These are phyloP conservation scores for Leptodontidium sp. DNA, from an alignment of 2,329 filamentous ascomycete genomes.

Conservation along the genomic window DNA sequence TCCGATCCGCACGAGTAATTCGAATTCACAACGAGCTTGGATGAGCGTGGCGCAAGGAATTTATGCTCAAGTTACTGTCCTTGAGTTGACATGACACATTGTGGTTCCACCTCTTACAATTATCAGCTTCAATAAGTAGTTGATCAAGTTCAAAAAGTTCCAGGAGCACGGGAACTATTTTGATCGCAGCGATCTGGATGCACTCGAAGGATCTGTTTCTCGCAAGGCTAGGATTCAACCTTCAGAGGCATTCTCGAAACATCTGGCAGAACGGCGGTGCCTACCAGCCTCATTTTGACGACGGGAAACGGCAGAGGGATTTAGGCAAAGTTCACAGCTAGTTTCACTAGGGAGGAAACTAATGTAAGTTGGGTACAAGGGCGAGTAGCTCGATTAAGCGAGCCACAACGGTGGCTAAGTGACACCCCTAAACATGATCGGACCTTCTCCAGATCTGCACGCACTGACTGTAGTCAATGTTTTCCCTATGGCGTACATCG, in stretches of 20 bases:
- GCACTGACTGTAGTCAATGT: background rate
- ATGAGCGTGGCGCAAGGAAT: too few species aligned
- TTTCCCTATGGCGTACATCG: background rate
- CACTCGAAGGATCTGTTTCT: background rate
- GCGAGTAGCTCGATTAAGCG: background rate
- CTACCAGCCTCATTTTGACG: background rate
- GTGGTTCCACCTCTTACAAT: too few species aligned
- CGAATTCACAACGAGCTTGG: background rate
- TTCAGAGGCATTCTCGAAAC: background rate
- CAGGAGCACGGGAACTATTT: background rate
- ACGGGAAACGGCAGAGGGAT: constrained; percentile 2
- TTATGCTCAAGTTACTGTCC: background rate
- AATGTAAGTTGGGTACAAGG: background rate
- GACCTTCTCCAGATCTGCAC: constrained; percentile 13
- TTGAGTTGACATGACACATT: too few species aligned
- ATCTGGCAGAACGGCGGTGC: background rate
- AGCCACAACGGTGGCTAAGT: background rate
- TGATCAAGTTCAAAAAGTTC: background rate
- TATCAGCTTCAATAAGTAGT: background rate
- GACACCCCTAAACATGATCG: constrained; percentile 11
- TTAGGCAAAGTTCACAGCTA: constrained; percentile 2
- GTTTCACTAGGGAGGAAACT: background rate
- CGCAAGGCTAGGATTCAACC: background rate
- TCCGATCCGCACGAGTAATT: background rate
- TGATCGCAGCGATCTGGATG: too few species aligned